These are phyloP conservation scores for Cercis canadensis DNA, from an alignment of 306 rosid genomes.

Conservation along the genomic window DNA sequence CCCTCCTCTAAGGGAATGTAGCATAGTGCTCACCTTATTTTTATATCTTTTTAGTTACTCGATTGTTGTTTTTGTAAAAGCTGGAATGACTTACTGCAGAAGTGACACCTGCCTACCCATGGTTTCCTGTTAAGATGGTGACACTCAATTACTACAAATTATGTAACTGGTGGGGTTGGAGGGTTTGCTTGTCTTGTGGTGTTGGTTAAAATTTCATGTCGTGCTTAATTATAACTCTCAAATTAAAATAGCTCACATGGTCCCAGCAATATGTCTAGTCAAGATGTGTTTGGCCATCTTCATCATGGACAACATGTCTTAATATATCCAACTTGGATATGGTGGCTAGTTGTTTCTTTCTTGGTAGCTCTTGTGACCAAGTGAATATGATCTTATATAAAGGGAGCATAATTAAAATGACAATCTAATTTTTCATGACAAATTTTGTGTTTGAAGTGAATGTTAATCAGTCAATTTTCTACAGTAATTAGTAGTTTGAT, in stretches of 20 bases:
- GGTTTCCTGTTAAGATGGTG: no score
- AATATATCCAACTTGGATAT: conserved; percentile 50
- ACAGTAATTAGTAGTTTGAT: neutral
- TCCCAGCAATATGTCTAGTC: conserved; percentile 37
- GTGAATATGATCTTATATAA: no score
- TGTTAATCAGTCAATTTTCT: no score
- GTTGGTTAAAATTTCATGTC: conserved; percentile 62
- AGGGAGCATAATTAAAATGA: no score
- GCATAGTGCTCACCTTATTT: no score
- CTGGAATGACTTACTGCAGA: conserved; percentile 13
- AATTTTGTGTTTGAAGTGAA: no score
- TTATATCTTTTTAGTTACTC: neutral
- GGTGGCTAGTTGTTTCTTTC: conserved; percentile 39
- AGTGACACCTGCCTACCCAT: neutral
- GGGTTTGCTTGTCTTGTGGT: conserved; percentile 42
- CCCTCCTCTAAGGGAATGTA: no score
- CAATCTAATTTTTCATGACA: no score
- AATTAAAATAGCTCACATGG: conserved; percentile 33
- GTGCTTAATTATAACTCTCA: conserved; percentile 26
- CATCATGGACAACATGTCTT: conserved; percentile 51
- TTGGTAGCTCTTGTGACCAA: conserved; percentile 5
- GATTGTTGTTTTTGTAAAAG: neutral
- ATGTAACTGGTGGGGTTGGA: conserved; percentile 3
- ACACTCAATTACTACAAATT: no score
- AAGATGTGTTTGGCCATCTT: conserved; percentile 46